These are phyloP conservation scores for Fusarium heterosporum DNA, from an alignment of 2,329 filamentous ascomycete species.

Conservation along the genomic window DNA sequence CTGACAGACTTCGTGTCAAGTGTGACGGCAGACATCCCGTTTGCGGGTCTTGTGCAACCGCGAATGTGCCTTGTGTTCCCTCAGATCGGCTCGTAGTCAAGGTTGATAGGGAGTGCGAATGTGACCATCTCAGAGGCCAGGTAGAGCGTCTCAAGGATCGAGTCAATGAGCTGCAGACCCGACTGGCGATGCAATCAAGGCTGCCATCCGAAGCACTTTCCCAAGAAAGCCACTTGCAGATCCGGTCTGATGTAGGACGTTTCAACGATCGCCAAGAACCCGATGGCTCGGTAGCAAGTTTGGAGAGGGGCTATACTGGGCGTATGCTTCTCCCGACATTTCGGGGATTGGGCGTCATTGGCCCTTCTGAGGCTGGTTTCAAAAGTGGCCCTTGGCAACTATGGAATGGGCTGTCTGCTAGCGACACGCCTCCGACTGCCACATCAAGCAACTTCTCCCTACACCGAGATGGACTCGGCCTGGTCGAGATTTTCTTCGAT, in stretches of 20 bases:
- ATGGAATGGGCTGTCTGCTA: slow-evolving; percentile 37
- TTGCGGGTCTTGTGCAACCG: slow-evolving; percentile 35
- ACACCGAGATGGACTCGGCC: slow-evolving; percentile 26
- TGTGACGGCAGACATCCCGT: slow-evolving; percentile 40
- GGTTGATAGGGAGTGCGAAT: slow-evolving; percentile 38
- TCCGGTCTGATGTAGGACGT: neutral
- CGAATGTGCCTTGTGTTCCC: slow-evolving; percentile 35
- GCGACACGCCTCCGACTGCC: slow-evolving; percentile 22
- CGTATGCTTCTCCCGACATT: slow-evolving; percentile 43
- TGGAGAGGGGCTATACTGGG: slow-evolving; percentile 32
- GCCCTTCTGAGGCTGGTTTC: slow-evolving; percentile 33
- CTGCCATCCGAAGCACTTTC: neutral
- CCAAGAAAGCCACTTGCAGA: slow-evolving; percentile 5
- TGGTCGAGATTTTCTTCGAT: slow-evolving; percentile 40
- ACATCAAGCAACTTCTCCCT: slow-evolving; percentile 21
- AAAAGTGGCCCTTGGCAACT: slow-evolving; percentile 41
- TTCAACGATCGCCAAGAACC: slow-evolving; percentile 4
- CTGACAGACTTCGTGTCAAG: slow-evolving; percentile 8
- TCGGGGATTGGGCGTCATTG: neutral
- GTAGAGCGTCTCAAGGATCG: slow-evolving; percentile 32
- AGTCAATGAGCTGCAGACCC: slow-evolving; percentile 30
- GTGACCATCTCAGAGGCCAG: slow-evolving; percentile 34
- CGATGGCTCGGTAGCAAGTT: slow-evolving; percentile 19
- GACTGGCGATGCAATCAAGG: slow-evolving; percentile 12
- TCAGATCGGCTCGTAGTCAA: slow-evolving; percentile 40